Conservation (phyloP, 805 yeast genomes). For the Isabelozyma heimii region DNA sequence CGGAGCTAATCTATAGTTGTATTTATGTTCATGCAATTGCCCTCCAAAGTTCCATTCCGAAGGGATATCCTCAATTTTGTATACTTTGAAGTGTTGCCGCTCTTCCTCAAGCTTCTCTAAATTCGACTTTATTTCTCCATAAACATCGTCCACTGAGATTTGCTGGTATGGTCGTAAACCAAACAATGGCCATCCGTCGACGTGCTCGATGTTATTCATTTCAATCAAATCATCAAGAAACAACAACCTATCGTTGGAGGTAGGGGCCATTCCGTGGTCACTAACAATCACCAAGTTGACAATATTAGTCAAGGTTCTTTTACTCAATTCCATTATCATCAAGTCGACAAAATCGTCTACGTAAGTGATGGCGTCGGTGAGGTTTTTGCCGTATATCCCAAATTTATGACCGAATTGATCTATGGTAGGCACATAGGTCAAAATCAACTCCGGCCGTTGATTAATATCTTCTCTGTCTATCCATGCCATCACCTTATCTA, state of each 20-base stretch:
- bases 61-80: constrained; percentile 52
- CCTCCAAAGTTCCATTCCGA: constrained; percentile 57
- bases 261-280: constrained; percentile 94
- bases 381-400: constrained; percentile 64
- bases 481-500: constrained; percentile 61
- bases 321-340: constrained; percentile 44
- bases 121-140: constrained; percentile 36
- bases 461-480: constrained; percentile 52
- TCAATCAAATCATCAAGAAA: constrained; percentile 72
- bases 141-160: constrained; percentile 43
- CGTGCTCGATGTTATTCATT: constrained; percentile 50
- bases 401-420: constrained; percentile 73
- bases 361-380: constrained; percentile 51
- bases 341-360: constrained; percentile 66
- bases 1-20: constrained; percentile 70
- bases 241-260: constrained; percentile 64
- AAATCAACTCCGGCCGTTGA: constrained; percentile 69
- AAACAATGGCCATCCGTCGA: constrained; percentile 84
- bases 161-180: constrained; percentile 62
- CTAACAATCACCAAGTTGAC: constrained; percentile 78
- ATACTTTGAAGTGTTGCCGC: constrained; percentile 42
- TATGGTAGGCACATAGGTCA: constrained; percentile 78
- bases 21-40: constrained; percentile 27
- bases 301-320: constrained; percentile 58
- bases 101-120: constrained; percentile 19